Conservation (phyloP, 352 stramenopile species). For the Bremia lactucae region DNA sequence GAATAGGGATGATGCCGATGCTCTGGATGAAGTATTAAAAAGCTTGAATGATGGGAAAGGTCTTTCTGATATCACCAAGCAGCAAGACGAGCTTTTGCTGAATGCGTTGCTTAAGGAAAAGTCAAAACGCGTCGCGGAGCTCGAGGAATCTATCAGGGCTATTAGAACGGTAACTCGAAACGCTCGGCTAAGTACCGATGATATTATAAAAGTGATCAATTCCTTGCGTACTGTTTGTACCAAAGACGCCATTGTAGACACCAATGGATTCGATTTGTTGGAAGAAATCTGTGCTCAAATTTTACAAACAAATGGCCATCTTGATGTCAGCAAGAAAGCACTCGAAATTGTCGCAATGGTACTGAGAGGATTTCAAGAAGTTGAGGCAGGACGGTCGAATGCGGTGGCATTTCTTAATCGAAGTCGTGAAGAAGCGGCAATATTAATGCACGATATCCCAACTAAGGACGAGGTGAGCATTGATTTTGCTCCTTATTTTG, state of each 20-base stretch:
- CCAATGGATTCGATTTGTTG: slow-evolving; percentile 8
- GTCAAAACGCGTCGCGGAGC: slow-evolving; percentile 36
- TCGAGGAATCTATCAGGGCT: slow-evolving; percentile 31
- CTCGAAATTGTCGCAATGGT: slow-evolving; percentile 22
- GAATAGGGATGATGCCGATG: slow-evolving; percentile 11
- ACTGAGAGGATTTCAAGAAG: slow-evolving; percentile 24
- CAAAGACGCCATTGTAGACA: background rate
- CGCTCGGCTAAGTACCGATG: slow-evolving; percentile 33
- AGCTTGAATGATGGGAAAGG: slow-evolving; percentile 7
- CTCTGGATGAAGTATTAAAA: slow-evolving; percentile 10
- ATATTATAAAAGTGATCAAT: slow-evolving; percentile 31
- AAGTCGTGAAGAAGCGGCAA: slow-evolving; percentile 41
- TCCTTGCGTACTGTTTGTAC: background rate
- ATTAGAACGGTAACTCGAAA: slow-evolving; percentile 34
- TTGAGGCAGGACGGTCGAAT: slow-evolving; percentile 21
- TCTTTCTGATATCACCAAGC: slow-evolving; percentile 17
- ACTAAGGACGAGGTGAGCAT: slow-evolving; percentile 7
- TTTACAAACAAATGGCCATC: slow-evolving; percentile 26
- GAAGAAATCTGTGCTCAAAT: slow-evolving; percentile 26
- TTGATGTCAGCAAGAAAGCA: slow-evolving; percentile 33
- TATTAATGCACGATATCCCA: slow-evolving; percentile 21
- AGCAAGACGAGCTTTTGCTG: slow-evolving; percentile 32
- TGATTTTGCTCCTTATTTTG: too few relatives aligned
- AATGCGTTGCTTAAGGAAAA: slow-evolving; percentile 52
- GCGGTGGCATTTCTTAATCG: slow-evolving; percentile 14